Evolutionary conservation across 2,329 filamentous ascomycete genomes (phyloP).

Genomic region (Pseudocercospora macadamiae): DNA sequence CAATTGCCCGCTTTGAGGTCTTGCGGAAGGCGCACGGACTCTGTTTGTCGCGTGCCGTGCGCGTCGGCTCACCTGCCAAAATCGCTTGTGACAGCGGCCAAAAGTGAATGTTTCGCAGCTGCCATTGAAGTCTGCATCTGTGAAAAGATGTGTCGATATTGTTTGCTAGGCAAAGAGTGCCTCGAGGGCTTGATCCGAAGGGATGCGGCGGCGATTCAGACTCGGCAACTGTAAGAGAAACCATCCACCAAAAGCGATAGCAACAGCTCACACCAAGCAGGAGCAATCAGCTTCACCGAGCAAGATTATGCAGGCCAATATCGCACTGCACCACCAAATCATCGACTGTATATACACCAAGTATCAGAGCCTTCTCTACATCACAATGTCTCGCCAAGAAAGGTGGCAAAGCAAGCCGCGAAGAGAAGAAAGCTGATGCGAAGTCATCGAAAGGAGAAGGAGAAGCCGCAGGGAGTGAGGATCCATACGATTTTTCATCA

Average conservation of each 20-base stretch:
- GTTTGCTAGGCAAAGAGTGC: constrained; percentile 2
- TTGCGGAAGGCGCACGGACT: background rate
- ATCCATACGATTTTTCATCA: constrained; percentile 64
- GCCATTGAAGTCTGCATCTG: background rate
- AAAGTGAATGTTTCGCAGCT: background rate
- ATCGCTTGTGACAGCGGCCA: background rate
- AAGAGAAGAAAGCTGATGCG: constrained; percentile 37
- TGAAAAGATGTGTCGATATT: constrained; percentile 3
- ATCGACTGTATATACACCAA: background rate
- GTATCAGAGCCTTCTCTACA: constrained; percentile 44
- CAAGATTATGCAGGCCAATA: background rate
- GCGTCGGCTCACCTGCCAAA: constrained; percentile 1
- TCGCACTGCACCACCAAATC: background rate
- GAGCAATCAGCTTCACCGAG: constrained; percentile 1
- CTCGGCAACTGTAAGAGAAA: background rate
- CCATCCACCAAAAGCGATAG: background rate
- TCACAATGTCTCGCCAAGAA: constrained; percentile 53
- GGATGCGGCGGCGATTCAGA: background rate
- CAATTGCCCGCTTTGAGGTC: constrained; percentile 6
- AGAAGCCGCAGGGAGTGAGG: constrained; percentile 43
- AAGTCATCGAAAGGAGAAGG: constrained; percentile 38
- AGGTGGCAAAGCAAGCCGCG: constrained; percentile 55
- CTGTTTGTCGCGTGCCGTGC: background rate
- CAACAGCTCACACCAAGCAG: background rate
- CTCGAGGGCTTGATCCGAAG: constrained; percentile 1